phyloP scores from a whole-genome alignment of 2,329 filamentous ascomycete genomes.

The Alternaria brassicae region DNA sequence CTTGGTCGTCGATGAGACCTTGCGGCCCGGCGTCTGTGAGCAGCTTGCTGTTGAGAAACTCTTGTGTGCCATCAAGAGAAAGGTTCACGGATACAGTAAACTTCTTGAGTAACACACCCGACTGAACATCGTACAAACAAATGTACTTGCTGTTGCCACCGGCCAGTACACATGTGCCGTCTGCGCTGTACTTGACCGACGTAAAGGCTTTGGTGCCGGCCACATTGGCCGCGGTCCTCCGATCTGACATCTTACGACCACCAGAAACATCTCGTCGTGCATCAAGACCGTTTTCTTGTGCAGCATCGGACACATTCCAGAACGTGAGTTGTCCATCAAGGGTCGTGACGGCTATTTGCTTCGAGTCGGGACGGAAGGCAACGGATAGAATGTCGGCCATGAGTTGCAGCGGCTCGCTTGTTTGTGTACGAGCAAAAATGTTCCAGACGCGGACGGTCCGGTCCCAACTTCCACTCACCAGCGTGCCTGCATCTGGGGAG shows the following conservation, averaged over 20 bases:
- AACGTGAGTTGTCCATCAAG: conserved; percentile 94
- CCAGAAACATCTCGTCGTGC: conserved; percentile 92
- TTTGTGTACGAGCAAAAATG: conserved; percentile 92
- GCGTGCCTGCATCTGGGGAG: conserved; percentile 79
- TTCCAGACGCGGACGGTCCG: conserved; percentile 95
- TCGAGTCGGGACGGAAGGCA: conserved; percentile 85
- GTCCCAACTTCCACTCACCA: conserved; percentile 96
- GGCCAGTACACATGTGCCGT: conserved; percentile 88
- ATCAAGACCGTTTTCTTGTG: conserved; percentile 85
- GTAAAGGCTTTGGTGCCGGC: conserved; percentile 90
- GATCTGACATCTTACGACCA: conserved; percentile 85
- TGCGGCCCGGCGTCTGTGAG: conserved; percentile 89
- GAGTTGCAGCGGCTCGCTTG: conserved; percentile 89
- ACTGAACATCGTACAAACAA: conserved; percentile 93
- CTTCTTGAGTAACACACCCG: conserved; percentile 90
- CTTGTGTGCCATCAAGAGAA: conserved; percentile 93
- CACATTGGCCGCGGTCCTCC: conserved; percentile 88
- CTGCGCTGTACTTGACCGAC: conserved; percentile 87
- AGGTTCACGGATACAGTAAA: conserved; percentile 95
- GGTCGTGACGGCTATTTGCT: conserved; percentile 89
- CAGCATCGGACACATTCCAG: conserved; percentile 88
- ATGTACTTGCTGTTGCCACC: conserved; percentile 99
- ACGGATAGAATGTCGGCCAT: conserved; percentile 90
- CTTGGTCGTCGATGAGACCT: conserved; percentile 85
- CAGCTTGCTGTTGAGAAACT: conserved; percentile 91